Evolutionary conservation across 208 protist species (phyloP).

Genomic region (Endotrypanum monterogeii): DNA sequence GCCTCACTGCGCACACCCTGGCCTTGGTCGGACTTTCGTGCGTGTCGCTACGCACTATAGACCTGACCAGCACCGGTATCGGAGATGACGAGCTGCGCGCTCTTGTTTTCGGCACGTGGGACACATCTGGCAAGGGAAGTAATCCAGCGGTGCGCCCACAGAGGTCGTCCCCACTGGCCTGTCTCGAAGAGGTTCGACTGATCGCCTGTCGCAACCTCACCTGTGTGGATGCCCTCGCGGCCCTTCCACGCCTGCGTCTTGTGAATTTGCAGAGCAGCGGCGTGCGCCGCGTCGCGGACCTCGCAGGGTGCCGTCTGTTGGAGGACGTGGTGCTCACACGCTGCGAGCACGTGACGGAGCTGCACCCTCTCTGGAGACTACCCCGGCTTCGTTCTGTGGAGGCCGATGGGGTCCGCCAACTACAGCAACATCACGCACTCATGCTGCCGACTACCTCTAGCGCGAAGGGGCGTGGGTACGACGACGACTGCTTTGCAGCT

Average conservation of each 20-base stretch:
- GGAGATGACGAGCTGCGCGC: conserved; percentile 9
- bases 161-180: conserved; percentile 11
- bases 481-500: neutral
- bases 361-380: conserved; percentile 27
- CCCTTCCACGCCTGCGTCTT: conserved; percentile 20
- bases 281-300: conserved; percentile 4
- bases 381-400: conserved; percentile 25
- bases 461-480: neutral
- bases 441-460: neutral
- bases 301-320: conserved; percentile 16
- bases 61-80: conserved; percentile 28
- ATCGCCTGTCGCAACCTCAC: conserved; percentile 24
- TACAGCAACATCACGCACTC: conserved; percentile 4
- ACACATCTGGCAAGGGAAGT: neutral
- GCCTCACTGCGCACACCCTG: conserved; percentile 10
- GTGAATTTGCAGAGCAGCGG: conserved; percentile 23
- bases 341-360: conserved; percentile 12
- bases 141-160: neutral
- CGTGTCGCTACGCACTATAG: conserved; percentile 16
- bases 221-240: conserved; percentile 10
- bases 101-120: conserved; percentile 19
- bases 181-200: conserved; percentile 24
- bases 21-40: conserved; percentile 7
- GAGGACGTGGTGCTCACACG: conserved; percentile 22
- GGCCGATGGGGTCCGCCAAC: conserved; percentile 12